Evolutionary conservation across 129 eudicot species (phyloP), one percentile per base, ranked within the genome.

Genomic region (Scalesia atractyloides): DNA sequence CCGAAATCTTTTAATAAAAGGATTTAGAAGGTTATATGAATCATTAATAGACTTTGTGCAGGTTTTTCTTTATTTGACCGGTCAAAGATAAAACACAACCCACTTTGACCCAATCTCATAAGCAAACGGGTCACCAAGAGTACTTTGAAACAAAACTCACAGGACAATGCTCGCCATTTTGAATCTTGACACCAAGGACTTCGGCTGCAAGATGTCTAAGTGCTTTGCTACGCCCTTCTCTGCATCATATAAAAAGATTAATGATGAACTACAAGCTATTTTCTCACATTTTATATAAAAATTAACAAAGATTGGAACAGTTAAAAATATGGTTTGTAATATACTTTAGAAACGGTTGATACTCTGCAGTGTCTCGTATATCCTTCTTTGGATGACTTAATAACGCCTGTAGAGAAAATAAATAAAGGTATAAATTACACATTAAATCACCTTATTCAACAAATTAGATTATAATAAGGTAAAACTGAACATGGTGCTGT

Each of bases 111-210:
- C 56, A 64, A 18, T 18, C 26, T 53, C 51, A 39, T 16, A 64
- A 39, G 41, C 15, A 20, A 19, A 66, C 12, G n/a, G 37, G 36
- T 22, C 37, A 44, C 44, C 53, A 47, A 2, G 12, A 1, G 13
- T 12, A 24, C 19, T 1, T 66, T 66, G 54, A 50, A 15, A 75
- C 7, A 36, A 26, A 81, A 88, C 97, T 87, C 14, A 94, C 99
- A 52, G 99, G 99, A 81, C 99, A 94, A 80, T 94, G 99, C 87
- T 94, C 97, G 20, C 99, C 99, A 33, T 88, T 82, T 79, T 94
- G 99, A 73, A 94, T 94, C 81, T 88, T 84, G 64, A 86, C 99
- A 14, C 75, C 79, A 68, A 94, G 97, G 72, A 84, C 86, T 80
- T 90, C 85, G 0, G 81, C 75, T 46, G 99, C 97, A 79, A 94